phyloP scores from a whole-genome alignment of 2,329 filamentous ascomycete genomes.

The Curvularia spicifera region DNA sequence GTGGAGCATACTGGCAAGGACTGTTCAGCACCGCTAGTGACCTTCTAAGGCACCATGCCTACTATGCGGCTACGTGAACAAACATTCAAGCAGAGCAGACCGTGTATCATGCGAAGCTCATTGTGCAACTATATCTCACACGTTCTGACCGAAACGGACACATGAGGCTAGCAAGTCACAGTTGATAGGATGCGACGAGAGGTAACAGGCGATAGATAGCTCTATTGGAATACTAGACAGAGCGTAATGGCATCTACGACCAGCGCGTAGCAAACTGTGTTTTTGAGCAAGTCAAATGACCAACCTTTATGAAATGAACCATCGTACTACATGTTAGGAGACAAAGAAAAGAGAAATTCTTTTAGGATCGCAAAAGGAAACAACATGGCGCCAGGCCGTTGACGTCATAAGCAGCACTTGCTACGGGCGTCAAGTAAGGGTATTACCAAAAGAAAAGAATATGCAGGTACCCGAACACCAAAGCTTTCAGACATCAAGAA shows the following conservation, averaged over 20 bases:
- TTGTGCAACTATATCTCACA: no score
- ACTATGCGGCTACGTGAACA: not conserved
- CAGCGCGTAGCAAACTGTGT: not conserved
- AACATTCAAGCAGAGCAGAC: not conserved
- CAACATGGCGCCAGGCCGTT: not conserved
- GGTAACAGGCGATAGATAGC: not conserved
- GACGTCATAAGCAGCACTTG: constrained; percentile 10
- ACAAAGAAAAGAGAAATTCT: not conserved
- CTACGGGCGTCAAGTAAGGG: constrained; percentile 2
- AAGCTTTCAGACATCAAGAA: not conserved
- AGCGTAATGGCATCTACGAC: not conserved
- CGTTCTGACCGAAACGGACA: no score
- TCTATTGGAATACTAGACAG: not conserved
- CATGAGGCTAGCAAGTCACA: not conserved
- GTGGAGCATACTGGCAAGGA: not conserved
- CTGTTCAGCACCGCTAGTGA: not conserved
- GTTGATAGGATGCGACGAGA: not conserved
- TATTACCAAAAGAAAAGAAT: constrained; percentile 2
- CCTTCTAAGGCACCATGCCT: not conserved
- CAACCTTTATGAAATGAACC: not conserved
- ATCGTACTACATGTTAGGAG: not conserved
- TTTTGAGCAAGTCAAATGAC: not conserved
- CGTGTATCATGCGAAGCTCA: no score
- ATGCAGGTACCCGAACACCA: not conserved
- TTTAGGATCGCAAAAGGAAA: not conserved